These are phyloP conservation scores for Fusarium aywerte DNA, from an alignment of 2,329 filamentous ascomycete genomes.

Conservation along the genomic window DNA sequence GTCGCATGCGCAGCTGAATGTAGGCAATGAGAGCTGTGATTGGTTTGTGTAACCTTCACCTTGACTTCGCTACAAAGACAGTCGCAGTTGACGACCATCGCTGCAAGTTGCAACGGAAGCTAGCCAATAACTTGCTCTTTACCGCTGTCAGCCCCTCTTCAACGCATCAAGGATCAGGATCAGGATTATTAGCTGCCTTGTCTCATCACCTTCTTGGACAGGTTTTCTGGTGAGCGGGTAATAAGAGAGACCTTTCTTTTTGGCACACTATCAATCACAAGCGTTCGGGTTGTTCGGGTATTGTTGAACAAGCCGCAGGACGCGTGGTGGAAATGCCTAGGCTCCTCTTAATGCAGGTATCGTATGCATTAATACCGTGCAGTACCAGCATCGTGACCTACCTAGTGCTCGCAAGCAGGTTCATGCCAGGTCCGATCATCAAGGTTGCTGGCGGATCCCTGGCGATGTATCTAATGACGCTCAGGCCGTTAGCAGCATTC, in stretches of 20 bases:
- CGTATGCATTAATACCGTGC: not conserved
- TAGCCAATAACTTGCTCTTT: slow-evolving; percentile 24
- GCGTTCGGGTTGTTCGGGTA: not conserved
- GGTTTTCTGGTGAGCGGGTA: not conserved
- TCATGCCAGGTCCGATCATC: slow-evolving; percentile 32
- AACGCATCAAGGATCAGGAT: slow-evolving; percentile 25
- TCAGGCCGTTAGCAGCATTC: slow-evolving; percentile 35
- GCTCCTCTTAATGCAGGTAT: not conserved
- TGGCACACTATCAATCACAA: not conserved
- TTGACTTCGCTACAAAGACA: slow-evolving; percentile 21
- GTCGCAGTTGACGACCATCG: slow-evolving; percentile 35
- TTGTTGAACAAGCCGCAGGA: not conserved
- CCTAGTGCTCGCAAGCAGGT: not conserved
- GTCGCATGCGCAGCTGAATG: slow-evolving; percentile 32
- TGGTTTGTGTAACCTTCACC: slow-evolving; percentile 22
- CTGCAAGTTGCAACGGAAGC: slow-evolving; percentile 21
- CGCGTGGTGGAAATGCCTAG: not conserved
- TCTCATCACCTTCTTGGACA: slow-evolving; percentile 33
- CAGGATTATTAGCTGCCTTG: slow-evolving; percentile 28
- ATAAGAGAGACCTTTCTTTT: not conserved
- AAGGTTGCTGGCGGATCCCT: slow-evolving; percentile 34
- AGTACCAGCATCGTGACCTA: not conserved
- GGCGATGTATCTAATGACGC: slow-evolving; percentile 27
- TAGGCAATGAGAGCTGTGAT: slow-evolving; percentile 15
- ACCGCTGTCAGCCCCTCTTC: slow-evolving; percentile 24